Percentiles rank a stretch among this genome's conserved stretches.
Conservation (phyloP, 164 flowering plant genomes). For the Dillenia suffruticosa region DNA sequence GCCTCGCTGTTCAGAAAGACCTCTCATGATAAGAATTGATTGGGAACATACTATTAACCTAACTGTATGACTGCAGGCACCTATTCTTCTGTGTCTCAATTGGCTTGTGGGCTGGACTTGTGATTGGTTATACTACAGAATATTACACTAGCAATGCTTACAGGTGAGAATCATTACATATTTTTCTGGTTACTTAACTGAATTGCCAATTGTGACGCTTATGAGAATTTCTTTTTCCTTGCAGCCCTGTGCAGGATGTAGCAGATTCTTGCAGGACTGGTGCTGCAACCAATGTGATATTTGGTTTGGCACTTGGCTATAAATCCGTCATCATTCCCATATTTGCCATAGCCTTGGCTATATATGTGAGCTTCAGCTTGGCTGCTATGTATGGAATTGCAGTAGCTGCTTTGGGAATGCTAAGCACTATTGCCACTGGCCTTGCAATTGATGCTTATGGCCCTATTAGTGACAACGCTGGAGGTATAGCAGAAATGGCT, state of each 20-base stretch:
- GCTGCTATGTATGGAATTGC: slow-evolving; percentile 58
- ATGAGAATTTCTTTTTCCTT: background rate
- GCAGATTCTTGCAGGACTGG: slow-evolving; percentile 59
- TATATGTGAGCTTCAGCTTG: slow-evolving; percentile 47
- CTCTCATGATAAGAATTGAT: too few species aligned
- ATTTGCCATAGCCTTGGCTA: slow-evolving; percentile 37
- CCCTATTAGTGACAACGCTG: slow-evolving; percentile 56
- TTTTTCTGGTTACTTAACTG: too few species aligned
- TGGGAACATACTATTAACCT: background rate
- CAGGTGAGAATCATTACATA: slow-evolving; percentile 20
- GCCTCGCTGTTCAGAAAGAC: background rate
- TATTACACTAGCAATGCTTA: slow-evolving; percentile 57
- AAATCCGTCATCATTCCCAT: slow-evolving; percentile 53
- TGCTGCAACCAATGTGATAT: slow-evolving; percentile 53
- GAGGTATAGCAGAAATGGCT: slow-evolving; percentile 59
- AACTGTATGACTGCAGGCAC: slow-evolving; percentile 26
- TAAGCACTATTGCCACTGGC: slow-evolving; percentile 52
- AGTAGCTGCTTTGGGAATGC: slow-evolving; percentile 49
- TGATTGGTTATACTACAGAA: slow-evolving; percentile 42
- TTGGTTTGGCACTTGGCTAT: slow-evolving; percentile 49
- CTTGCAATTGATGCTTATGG: slow-evolving; percentile 52
- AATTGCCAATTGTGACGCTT: too few species aligned
- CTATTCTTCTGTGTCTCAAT: slow-evolving; percentile 47
- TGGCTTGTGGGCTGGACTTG: slow-evolving; percentile 57
- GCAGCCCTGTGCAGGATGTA: slow-evolving; percentile 53